Evolutionary conservation across 257 asterid genomes (phyloP).

Genomic region (Nicotiana tomentosiformis): DNA sequence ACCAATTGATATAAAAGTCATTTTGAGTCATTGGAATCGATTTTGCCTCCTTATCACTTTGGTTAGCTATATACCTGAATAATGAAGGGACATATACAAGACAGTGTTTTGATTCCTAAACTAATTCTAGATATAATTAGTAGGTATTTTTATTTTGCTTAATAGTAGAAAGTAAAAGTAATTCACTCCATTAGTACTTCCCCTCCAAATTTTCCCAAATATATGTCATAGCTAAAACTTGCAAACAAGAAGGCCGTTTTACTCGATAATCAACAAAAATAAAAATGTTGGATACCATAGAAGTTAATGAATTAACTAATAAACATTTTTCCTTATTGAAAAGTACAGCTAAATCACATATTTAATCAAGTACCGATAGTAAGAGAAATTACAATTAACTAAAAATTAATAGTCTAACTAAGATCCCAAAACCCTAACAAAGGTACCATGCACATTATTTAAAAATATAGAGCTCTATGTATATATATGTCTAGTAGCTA

Average conservation of each 20-base stretch:
- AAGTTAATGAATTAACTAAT: not conserved
- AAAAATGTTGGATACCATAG: not conserved
- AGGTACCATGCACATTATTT: not conserved
- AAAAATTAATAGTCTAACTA: not conserved
- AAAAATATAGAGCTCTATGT: not conserved
- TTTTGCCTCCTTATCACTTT: not conserved
- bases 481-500: not conserved
- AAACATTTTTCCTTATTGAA: not conserved
- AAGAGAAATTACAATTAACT: not conserved
- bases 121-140: not conserved
- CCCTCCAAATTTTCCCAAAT: not conserved
- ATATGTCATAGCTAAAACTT: not conserved
- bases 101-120: not conserved
- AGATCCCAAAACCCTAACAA: constrained; percentile 5
- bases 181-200: too few species aligned
- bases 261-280: not conserved
- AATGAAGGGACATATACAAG: not conserved
- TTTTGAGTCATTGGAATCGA: not conserved
- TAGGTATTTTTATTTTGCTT: not conserved
- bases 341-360: not conserved
- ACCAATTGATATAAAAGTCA: not conserved
- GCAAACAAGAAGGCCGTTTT: not conserved
- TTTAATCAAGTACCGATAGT: not conserved
- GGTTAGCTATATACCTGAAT: not conserved
- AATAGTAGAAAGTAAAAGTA: too few species aligned